phyloP scores from a whole-genome alignment of 208 protist genomes.

The Trypanosoma grayi region DNA sequence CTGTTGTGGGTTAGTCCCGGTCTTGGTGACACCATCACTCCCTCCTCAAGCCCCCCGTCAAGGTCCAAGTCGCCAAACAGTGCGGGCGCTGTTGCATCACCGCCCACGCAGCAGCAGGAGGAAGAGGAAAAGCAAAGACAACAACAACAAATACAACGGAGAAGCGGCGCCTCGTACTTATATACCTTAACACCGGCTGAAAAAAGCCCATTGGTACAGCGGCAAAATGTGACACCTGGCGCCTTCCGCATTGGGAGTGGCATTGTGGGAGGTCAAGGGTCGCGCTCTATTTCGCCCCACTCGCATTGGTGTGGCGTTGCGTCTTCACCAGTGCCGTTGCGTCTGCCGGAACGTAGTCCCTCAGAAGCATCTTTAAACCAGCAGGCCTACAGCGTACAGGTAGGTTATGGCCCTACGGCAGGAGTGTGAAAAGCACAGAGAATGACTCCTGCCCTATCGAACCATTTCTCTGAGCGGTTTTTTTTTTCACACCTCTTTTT shows the following conservation, averaged over 20 bases:
- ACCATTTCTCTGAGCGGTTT: no score
- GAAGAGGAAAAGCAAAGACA: no score
- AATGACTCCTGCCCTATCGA: no score
- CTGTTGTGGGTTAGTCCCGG: neutral
- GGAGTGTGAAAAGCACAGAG: no score
- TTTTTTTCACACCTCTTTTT: no score
- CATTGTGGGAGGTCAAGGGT: neutral
- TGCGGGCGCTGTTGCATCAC: no score
- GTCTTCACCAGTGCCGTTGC: neutral
- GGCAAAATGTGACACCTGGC: neutral
- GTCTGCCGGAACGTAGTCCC: neutral
- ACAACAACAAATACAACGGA: no score
- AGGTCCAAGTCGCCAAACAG: neutral
- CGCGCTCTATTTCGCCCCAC: neutral
- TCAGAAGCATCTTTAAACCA: conserved; percentile 1
- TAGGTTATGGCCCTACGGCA: neutral
- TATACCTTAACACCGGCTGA: neutral
- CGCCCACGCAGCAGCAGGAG: no score
- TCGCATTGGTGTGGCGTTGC: conserved; percentile 1
- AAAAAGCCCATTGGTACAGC: neutral
- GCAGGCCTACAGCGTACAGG: neutral
- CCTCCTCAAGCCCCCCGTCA: neutral
- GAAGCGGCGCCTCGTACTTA: no score
- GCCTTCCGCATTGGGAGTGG: neutral
- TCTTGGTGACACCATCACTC: neutral